phyloP scores from a whole-genome alignment of 495 filamentous ascomycete species.

The Bryoglossum gracile region DNA sequence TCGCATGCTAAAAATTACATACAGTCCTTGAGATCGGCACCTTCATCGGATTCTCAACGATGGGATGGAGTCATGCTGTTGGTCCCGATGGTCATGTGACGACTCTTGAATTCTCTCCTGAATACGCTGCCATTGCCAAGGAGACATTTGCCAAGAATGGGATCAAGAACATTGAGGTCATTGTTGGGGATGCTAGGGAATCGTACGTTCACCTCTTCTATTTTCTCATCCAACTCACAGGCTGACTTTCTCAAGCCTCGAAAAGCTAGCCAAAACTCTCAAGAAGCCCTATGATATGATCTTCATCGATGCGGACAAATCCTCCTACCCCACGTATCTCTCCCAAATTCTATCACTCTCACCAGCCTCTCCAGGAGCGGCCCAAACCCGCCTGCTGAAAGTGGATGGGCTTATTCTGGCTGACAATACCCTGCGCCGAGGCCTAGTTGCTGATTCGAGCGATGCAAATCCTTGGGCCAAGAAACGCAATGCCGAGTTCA shows the following conservation, averaged over 20 bases:
- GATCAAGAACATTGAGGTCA: slow-evolving; percentile 28
- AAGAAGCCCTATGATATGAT: slow-evolving; percentile 32
- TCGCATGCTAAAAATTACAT: no score
- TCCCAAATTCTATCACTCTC: slow-evolving; percentile 22
- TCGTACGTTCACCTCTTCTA: slow-evolving; percentile 27
- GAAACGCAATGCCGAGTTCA: neutral
- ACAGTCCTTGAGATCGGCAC: slow-evolving; percentile 34
- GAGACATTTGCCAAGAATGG: slow-evolving; percentile 24
- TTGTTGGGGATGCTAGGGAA: slow-evolving; percentile 30
- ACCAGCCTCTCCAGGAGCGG: neutral
- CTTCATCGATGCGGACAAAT: slow-evolving; percentile 36
- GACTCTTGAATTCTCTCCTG: slow-evolving; percentile 28
- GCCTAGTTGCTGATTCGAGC: slow-evolving; percentile 28
- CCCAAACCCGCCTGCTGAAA: slow-evolving; percentile 21
- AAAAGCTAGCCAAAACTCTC: slow-evolving; percentile 22
- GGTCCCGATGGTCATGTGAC: slow-evolving; percentile 32
- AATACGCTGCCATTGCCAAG: slow-evolving; percentile 27
- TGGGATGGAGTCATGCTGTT: slow-evolving; percentile 29
- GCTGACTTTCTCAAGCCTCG: slow-evolving; percentile 15
- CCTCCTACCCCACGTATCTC: slow-evolving; percentile 30
- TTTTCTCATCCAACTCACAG: neutral
- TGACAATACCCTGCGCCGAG: slow-evolving; percentile 32
- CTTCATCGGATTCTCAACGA: slow-evolving; percentile 32
- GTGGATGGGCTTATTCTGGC: slow-evolving; percentile 30
- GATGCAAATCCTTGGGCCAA: slow-evolving; percentile 24